Conservation (phyloP, 2,329 filamentous ascomycete species). For the Diaporthe batatas region DNA sequence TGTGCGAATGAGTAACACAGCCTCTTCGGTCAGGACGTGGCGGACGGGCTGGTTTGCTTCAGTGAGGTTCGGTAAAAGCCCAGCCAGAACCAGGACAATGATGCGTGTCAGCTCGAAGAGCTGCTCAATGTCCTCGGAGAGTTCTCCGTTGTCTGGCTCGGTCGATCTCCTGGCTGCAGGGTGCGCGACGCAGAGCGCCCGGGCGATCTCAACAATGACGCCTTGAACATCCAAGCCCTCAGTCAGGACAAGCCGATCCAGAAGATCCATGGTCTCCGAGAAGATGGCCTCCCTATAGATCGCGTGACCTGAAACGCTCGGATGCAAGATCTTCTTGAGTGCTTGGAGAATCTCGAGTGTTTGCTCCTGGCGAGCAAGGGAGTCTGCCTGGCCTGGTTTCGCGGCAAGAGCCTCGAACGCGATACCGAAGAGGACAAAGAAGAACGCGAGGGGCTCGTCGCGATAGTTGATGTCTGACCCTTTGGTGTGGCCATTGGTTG, state of each 20-base stretch:
- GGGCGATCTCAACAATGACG: conserved; percentile 93
- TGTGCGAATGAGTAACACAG: conserved; percentile 81
- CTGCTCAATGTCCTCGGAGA: conserved; percentile 98
- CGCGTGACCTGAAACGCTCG: conserved; percentile 93
- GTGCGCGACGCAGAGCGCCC: conserved; percentile 90
- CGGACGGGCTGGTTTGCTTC: conserved; percentile 75
- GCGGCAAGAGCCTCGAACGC: conserved; percentile 96
- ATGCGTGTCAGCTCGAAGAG: conserved; percentile 96
- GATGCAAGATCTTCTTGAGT: conserved; percentile 93
- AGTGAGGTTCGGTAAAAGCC: conserved; percentile 85
- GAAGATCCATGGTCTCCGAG: conserved; percentile 94
- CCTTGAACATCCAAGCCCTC: conserved; percentile 90
- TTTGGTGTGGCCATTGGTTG: conserved; percentile 67
- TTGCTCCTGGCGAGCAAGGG: conserved; percentile 80
- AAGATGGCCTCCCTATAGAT: conserved; percentile 98
- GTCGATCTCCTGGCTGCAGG: conserved; percentile 83
- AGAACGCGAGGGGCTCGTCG: conserved; percentile 97
- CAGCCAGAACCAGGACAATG: conserved; percentile 92
- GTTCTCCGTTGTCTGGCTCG: conserved; percentile 77
- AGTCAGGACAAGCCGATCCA: conserved; percentile 92
- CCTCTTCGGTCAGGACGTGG: conserved; percentile 88
- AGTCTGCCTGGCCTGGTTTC: conserved; percentile 74
- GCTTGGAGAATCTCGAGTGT: conserved; percentile 87
- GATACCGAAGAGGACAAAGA: conserved; percentile 97
- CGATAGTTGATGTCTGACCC: conserved; percentile 93